Conservation (phyloP, 176 grass and related monocot species). For the Eleusine indica region DNA sequence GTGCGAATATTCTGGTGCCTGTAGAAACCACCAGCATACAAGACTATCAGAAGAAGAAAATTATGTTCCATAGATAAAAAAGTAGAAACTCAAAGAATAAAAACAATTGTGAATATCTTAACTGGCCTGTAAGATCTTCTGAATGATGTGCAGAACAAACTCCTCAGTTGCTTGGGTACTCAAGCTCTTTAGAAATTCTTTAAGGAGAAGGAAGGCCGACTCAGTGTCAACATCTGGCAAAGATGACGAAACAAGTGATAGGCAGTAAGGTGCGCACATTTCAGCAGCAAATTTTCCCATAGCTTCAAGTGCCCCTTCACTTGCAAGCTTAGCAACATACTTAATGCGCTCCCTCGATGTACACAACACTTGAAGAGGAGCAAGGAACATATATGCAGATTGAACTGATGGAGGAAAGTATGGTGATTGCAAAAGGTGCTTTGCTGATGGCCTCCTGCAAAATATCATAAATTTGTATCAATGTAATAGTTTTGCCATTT, state of each 20-base stretch:
- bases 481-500: constrained; percentile 25
- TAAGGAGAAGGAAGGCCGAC: constrained; percentile 61
- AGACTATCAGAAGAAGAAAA: constrained; percentile 35
- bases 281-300: constrained; percentile 87
- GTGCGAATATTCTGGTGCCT: constrained; percentile 82
- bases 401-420: constrained; percentile 84
- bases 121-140: constrained; percentile 99
- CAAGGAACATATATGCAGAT: constrained; percentile 88
- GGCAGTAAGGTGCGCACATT: constrained; percentile 83
- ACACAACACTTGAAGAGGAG: constrained; percentile 81
- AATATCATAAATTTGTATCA: constrained; percentile 25
- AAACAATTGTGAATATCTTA: constrained; percentile 43
- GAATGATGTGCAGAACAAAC: constrained; percentile 76
- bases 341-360: constrained; percentile 65
- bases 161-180: constrained; percentile 63
- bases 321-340: constrained; percentile 82
- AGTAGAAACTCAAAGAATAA: constrained; percentile 36
- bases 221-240: constrained; percentile 69
- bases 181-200: constrained; percentile 84
- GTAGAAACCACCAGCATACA: constrained; percentile 47
- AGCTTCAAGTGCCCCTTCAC: constrained; percentile 72
- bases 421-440: constrained; percentile 74
- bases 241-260: constrained; percentile 67
- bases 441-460: constrained; percentile 85
- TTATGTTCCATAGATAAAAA: constrained; percentile 35